A percentile compares a stretch with the other conserved stretches of the same genome.
Conservation (phyloP, 192 early-diverging fungal species). For the Gaertneriomyces semiglobifer region DNA sequence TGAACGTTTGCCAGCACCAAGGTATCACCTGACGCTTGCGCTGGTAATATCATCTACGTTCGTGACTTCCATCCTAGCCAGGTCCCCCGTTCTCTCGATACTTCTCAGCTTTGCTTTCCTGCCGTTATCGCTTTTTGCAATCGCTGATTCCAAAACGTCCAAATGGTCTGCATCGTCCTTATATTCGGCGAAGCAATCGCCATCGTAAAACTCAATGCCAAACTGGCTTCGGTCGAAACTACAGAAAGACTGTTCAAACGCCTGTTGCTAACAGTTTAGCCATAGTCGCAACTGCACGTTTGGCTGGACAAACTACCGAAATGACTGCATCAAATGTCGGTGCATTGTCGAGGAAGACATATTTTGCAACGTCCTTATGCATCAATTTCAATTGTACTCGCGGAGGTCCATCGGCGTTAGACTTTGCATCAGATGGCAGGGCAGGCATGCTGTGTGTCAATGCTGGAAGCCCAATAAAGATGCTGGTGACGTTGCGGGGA, state of each 20-base stretch:
- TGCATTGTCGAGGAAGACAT: background rate
- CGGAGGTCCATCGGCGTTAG: too few relatives aligned
- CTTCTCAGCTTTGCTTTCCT: constrained; percentile 11
- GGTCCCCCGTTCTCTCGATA: background rate
- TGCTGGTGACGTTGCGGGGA: too few relatives aligned
- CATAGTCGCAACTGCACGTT: background rate
- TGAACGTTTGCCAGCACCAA: background rate
- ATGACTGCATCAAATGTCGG: background rate
- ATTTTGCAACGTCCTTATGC: constrained; percentile 7
- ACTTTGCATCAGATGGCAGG: too few relatives aligned
- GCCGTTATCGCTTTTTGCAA: background rate
- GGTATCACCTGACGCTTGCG: constrained; percentile 15
- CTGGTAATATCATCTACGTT: constrained; percentile 4
- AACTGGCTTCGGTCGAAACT: background rate
- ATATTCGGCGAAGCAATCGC: constrained; percentile 12
- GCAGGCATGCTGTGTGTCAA: too few relatives aligned
- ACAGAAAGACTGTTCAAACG: constrained; percentile 13
- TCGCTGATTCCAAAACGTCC: background rate
- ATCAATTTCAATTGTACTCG: constrained; percentile 4
- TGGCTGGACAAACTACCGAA: background rate
- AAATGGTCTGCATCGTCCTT: constrained; percentile 8
- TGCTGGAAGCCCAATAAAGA: too few relatives aligned
- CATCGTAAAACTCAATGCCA: constrained; percentile 25
- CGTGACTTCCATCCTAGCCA: background rate
- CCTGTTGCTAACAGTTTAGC: background rate